These are phyloP conservation scores for Aspergillus terreus DNA, from an alignment of 2,329 filamentous ascomycete genomes.

Conservation along the genomic window DNA sequence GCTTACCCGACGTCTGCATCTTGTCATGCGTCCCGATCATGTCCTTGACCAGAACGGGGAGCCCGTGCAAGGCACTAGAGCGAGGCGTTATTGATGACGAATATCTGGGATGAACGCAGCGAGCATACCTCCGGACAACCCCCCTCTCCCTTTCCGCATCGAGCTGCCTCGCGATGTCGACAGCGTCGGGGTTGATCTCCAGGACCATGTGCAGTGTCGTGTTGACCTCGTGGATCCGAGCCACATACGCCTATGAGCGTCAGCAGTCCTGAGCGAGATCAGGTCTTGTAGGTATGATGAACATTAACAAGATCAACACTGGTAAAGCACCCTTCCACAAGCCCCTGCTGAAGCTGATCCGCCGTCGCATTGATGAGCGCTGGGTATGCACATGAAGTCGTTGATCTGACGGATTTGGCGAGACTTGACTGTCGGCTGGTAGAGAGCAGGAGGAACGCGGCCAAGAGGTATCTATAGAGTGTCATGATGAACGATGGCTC, in stretches of 20 bases:
- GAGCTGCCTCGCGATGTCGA: slow-evolving; percentile 45
- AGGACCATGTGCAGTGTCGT: slow-evolving; percentile 49
- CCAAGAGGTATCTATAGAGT: not conserved
- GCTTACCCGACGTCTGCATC: slow-evolving; percentile 56
- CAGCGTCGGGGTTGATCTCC: slow-evolving; percentile 55
- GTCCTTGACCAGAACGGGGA: slow-evolving; percentile 65
- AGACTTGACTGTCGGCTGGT: not conserved
- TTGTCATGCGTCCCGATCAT: slow-evolving; percentile 61
- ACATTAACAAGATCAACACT: slow-evolving; percentile 55
- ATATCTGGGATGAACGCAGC: not conserved
- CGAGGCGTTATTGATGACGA: not conserved
- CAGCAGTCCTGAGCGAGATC: not conserved
- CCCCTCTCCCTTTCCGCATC: slow-evolving; percentile 49
- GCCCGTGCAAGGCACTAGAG: slow-evolving; percentile 53
- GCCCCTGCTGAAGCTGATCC: slow-evolving; percentile 49
- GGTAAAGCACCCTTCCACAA: slow-evolving; percentile 50
- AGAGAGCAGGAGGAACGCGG: slow-evolving; percentile 1
- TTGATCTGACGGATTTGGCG: not conserved
- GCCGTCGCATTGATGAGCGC: slow-evolving; percentile 49
- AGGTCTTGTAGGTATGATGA: not conserved
- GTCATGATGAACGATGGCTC: not conserved
- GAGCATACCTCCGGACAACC: slow-evolving; percentile 40
- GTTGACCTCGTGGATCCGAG: slow-evolving; percentile 53
- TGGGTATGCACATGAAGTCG: slow-evolving; percentile 22
- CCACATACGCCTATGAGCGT: slow-evolving; percentile 45